Evolutionary conservation across 176 grass and related monocot species (phyloP), one percentile per base, ranked within the genome.

Genomic region (Zoysia pacifica): DNA sequence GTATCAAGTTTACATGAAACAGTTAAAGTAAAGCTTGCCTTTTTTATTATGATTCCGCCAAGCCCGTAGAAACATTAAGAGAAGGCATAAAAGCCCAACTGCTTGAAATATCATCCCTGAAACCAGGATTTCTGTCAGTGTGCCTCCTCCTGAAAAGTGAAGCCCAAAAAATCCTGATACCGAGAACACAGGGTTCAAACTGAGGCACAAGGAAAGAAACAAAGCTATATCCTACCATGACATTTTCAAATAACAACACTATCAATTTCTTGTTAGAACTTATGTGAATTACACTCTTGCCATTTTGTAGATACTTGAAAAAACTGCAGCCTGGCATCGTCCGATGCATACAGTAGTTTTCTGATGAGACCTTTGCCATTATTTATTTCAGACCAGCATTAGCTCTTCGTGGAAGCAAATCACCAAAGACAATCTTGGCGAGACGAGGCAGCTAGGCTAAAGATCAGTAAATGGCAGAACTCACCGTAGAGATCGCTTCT

Each of bases 31-130:
- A 63, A 11, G 12, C 59, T 36, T 28, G n/a, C 56, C 75, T 52
- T 63, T 65, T 78, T 78, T 78, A 37, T 5, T 37, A 47, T 58
- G 39, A 18, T 61, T n/a, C 19, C 75, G 62, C 61, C 76, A 78
- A 52, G 50, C 76, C 48, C 10, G 62, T 18, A 78, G 48, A 9
- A 78, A 63, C 62, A 66, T 52, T 48, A 78, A 66, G 47, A 78
- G 42, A 42, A 78, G 62, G 2, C 62, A 78, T 40, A 1, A 46
- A 66, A 78, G 65, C 4, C 76, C 76, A 66, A 66, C 53, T 78
- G 62, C 76, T 78, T 66, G 76, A 41, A 78, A n/a, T 52, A 66
- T 41, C 6, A 78, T 52, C 12, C 43, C 62, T 0, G 16, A 7
- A 60, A 52, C 69, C 12, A 86, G 20, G 43, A 1, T 5, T 47